Conservation (phyloP, 108 stramenopile genomes). For the Skeletonema tropicum region DNA sequence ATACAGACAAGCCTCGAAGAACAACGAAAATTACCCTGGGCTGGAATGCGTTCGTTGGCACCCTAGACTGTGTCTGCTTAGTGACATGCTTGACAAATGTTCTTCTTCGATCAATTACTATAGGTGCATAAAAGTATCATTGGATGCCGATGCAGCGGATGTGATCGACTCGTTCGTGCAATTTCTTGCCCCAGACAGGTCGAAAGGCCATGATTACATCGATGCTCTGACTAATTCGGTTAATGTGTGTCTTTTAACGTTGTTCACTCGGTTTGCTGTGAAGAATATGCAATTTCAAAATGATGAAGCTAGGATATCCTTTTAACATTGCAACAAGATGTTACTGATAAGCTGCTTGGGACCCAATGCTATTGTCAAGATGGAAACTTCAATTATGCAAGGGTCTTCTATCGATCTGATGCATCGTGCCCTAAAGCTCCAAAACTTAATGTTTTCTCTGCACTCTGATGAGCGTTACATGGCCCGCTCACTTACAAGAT, state of each 20-base stretch:
- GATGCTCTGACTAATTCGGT: conserved; percentile 28
- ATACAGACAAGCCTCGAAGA: not conserved
- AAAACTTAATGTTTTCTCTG: conserved; percentile 14
- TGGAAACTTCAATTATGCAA: conserved; percentile 40
- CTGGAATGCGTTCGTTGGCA: conserved; percentile 16
- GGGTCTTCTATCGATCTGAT: conserved; percentile 43
- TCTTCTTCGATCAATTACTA: conserved; percentile 20
- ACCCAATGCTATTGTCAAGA: not conserved
- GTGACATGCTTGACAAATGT: conserved; percentile 35
- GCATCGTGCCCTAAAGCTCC: conserved; percentile 45
- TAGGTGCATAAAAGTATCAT: conserved; percentile 2
- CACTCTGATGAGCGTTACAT: conserved; percentile 24
- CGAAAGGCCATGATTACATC: not conserved
- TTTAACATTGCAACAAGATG: conserved; percentile 4
- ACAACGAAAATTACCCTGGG: conserved; percentile 6
- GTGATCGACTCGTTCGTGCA: conserved; percentile 8
- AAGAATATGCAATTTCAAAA: conserved; percentile 2
- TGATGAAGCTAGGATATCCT: not conserved
- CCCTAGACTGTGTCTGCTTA: conserved; percentile 29
- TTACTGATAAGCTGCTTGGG: conserved; percentile 14
- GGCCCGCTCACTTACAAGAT: conserved; percentile 29
- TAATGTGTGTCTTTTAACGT: conserved; percentile 9
- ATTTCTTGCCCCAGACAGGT: not conserved
- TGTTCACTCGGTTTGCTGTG: conserved; percentile 12
- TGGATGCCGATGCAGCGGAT: not conserved